phyloP scores from a whole-genome alignment of 148 eudicot genomes.

The Bassia scoparia region DNA sequence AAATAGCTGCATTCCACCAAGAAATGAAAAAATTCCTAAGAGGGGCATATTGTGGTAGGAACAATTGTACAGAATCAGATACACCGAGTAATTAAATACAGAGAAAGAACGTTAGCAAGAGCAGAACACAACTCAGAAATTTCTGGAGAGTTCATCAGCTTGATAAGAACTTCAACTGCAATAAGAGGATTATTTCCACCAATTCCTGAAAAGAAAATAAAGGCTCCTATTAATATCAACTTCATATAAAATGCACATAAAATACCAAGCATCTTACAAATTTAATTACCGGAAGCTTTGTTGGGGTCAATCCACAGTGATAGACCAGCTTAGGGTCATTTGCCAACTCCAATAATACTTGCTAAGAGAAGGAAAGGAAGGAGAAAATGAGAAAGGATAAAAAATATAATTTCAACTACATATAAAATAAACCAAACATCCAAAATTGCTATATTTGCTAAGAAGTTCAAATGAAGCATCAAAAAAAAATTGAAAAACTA shows the following conservation, averaged over 20 bases:
- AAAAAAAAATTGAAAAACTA: background rate
- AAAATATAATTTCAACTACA: background rate
- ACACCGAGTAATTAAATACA: background rate
- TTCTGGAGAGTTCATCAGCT: slow-evolving; percentile 85
- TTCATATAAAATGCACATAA: background rate
- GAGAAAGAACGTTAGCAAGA: background rate
- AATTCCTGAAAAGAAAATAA: slow-evolving; percentile 61
- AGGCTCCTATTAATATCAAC: slow-evolving; percentile 8
- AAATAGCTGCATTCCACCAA: slow-evolving; percentile 56
- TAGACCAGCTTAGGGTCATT: slow-evolving; percentile 95
- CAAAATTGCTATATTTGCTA: background rate
- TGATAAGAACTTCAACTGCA: slow-evolving; percentile 93
- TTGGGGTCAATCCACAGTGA: slow-evolving; percentile 92
- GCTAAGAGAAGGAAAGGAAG: slow-evolving; percentile 32
- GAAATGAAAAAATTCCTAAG: background rate
- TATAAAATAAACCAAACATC: background rate
- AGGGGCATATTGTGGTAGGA: background rate
- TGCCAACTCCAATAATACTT: slow-evolving; percentile 74
- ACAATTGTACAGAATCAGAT: background rate
- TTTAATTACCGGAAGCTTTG: slow-evolving; percentile 74
- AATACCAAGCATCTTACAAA: background rate
- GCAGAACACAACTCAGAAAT: slow-evolving; percentile 59
- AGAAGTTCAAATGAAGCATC: background rate
- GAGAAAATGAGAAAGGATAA: background rate
- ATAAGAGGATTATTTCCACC: slow-evolving; percentile 93